Evolutionary conservation across 2,329 filamentous ascomycete genomes (phyloP).

Genomic region (Sclerotinia sclerotiorum): DNA sequence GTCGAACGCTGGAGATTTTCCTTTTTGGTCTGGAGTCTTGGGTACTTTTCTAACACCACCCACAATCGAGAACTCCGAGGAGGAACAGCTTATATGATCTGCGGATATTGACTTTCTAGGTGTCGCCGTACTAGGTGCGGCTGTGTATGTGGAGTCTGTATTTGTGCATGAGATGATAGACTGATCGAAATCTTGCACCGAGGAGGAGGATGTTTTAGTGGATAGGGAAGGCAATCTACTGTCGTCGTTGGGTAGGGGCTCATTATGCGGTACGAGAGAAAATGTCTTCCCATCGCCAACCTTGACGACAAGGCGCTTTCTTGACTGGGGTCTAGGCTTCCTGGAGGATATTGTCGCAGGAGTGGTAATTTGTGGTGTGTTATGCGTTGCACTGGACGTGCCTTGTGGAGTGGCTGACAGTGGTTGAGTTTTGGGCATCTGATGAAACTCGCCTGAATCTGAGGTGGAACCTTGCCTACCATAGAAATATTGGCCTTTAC

Average conservation of each 20-base stretch:
- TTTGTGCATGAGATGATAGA: slow-evolving; percentile 37
- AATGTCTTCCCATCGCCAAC: slow-evolving; percentile 39
- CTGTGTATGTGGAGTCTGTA: slow-evolving; percentile 27
- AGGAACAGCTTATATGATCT: slow-evolving; percentile 39
- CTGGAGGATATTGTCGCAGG: slow-evolving; percentile 37
- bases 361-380: slow-evolving; percentile 30
- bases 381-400: slow-evolving; percentile 35
- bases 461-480: slow-evolving; percentile 28
- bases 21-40: slow-evolving; percentile 40
- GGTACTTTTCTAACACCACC: slow-evolving; percentile 42
- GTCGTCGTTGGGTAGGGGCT: slow-evolving; percentile 30
- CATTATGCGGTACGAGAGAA: slow-evolving; percentile 36
- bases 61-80: slow-evolving; percentile 40
- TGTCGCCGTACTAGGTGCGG: slow-evolving; percentile 32
- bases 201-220: slow-evolving; percentile 35
- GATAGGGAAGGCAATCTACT: slow-evolving; percentile 26
- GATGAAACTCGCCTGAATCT: slow-evolving; percentile 37
- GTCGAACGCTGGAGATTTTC: slow-evolving; percentile 31
- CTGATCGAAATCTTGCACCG: slow-evolving; percentile 33
- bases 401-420: slow-evolving; percentile 28
- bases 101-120: slow-evolving; percentile 34
- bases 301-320: slow-evolving; percentile 37
- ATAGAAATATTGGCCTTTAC: slow-evolving; percentile 26
- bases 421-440: slow-evolving; percentile 30
- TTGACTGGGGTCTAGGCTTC: slow-evolving; percentile 33